A percentile compares a stretch with the other conserved stretches of the same genome.
Evolutionary conservation across 2,329 filamentous ascomycete genomes (phyloP).

Genomic region (Aureobasidium sp.): DNA sequence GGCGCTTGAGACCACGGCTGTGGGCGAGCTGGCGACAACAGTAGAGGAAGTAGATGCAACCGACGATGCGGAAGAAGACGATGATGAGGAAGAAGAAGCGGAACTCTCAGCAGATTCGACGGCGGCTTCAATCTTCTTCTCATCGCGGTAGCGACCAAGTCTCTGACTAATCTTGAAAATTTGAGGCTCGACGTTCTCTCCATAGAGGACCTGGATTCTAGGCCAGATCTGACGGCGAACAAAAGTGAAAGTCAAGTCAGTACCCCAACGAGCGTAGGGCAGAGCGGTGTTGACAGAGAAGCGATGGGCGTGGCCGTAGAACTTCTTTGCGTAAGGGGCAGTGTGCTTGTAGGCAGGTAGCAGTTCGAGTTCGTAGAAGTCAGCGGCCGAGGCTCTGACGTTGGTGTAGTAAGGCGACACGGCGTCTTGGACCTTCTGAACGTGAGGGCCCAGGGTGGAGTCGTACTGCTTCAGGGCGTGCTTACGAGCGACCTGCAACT

Average conservation of each 20-base stretch:
- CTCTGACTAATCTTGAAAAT: conserved; percentile 85
- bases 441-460: conserved; percentile 61
- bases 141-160: conserved; percentile 65
- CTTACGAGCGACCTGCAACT: conserved; percentile 56
- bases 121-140: conserved; percentile 52
- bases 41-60: not conserved
- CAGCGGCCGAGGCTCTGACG: conserved; percentile 52
- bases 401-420: conserved; percentile 66
- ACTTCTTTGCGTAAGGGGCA: conserved; percentile 62
- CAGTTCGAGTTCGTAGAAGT: conserved; percentile 64
- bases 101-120: conserved; percentile 44
- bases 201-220: conserved; percentile 68
- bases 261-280: conserved; percentile 63
- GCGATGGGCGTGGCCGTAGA: conserved; percentile 57
- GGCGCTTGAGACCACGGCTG: conserved; percentile 16
- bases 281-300: conserved; percentile 64
- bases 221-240: conserved; percentile 74
- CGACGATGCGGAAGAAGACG: not conserved
- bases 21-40: not conserved
- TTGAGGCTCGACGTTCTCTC: conserved; percentile 91
- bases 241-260: conserved; percentile 61
- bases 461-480: conserved; percentile 60
- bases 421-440: conserved; percentile 51
- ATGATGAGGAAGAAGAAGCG: conserved; percentile 15
- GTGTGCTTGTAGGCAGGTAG: conserved; percentile 68